Evolutionary conservation across 2,329 filamentous ascomycete species (phyloP), one percentile per base, ranked within the genome.

Genomic region (Fusarium sp.): DNA sequence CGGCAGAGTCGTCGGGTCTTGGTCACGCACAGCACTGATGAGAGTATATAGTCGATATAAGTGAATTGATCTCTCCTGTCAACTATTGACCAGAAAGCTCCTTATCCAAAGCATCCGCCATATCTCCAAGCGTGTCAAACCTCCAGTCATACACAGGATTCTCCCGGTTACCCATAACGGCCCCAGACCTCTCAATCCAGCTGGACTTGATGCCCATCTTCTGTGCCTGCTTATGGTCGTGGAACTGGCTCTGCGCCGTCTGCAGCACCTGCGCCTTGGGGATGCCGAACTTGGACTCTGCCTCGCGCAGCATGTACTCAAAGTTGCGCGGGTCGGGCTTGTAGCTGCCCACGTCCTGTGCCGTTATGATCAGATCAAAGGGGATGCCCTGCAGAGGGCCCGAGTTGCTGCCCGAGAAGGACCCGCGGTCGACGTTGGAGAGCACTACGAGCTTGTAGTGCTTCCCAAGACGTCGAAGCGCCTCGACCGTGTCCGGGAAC

Each of bases 251-350:
- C 79, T 92, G 89, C 11, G 90, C 90, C 23, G 89, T 89, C 78
- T 90, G 87, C 60, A 91, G 74, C 5, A 93, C 82, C 72, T 87
- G 77, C 0, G 80, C 79, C 69, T 86, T 87, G 57, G 81, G 79
- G 0, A 90, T 77, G 0, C 86, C 87, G 71, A 91, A 87, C n/a
- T 83, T 81, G 1, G 79, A 73, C 72, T 85, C 65, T 2, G 87
- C 84, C 51, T 85, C 80, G 10, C 80, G 76, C 4, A 92, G 75
- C 83, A 93, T 82, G 74, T 89, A 88, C 61, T 87, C 83, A 63
- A 93, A 93, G 68, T 93, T 92, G 56, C 81, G 79, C 29, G 81
- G 73, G 69, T 89, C 83, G 0, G 91, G 91, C 79, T 93, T 93
- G 75, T 93, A 93, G 13, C 83, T 85, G 0, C 90, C 90, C 27